phyloP scores from a whole-genome alignment of 2,329 filamentous ascomycete genomes.

The Intubia oerlemansii region DNA sequence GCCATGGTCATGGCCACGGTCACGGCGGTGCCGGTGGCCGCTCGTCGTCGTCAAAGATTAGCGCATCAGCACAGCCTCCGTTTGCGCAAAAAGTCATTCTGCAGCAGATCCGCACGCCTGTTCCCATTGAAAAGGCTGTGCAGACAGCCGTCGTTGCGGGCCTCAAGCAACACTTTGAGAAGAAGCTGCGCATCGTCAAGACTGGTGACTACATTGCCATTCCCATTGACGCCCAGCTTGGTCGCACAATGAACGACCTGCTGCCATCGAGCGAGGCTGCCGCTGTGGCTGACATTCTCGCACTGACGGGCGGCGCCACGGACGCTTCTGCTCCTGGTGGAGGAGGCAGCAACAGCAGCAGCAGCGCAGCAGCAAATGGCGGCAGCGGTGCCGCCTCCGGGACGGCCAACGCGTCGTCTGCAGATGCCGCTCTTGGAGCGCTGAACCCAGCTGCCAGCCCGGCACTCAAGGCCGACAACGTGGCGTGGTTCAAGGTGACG shows the following conservation, averaged over 20 bases:
- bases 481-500: slow-evolving; percentile 86
- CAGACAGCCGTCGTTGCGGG: slow-evolving; percentile 75
- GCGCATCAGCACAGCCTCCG: slow-evolving; percentile 31
- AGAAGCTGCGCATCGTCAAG: slow-evolving; percentile 61
- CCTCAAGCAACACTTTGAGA: slow-evolving; percentile 74
- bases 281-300: slow-evolving; percentile 50
- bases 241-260: slow-evolving; percentile 58
- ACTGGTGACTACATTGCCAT: slow-evolving; percentile 77
- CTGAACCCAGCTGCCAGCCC: too few species aligned
- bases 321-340: too few species aligned
- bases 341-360: slow-evolving; percentile 1
- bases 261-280: slow-evolving; percentile 32
- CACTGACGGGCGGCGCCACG: slow-evolving; percentile 21
- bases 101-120: slow-evolving; percentile 70
- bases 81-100: slow-evolving; percentile 61
- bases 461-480: slow-evolving; percentile 26
- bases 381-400: slow-evolving; percentile 5
- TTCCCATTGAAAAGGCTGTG: slow-evolving; percentile 66
- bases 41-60: slow-evolving; percentile 29
- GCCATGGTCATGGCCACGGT: slow-evolving; percentile 16
- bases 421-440: not conserved
- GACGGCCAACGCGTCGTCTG: not conserved
- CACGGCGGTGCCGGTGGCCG: slow-evolving; percentile 6
- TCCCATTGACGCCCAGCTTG: slow-evolving; percentile 68
- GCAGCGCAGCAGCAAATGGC: too few species aligned